Evolutionary conservation across 2,329 filamentous ascomycete genomes (phyloP).

Genomic region (Xylaria sp.): DNA sequence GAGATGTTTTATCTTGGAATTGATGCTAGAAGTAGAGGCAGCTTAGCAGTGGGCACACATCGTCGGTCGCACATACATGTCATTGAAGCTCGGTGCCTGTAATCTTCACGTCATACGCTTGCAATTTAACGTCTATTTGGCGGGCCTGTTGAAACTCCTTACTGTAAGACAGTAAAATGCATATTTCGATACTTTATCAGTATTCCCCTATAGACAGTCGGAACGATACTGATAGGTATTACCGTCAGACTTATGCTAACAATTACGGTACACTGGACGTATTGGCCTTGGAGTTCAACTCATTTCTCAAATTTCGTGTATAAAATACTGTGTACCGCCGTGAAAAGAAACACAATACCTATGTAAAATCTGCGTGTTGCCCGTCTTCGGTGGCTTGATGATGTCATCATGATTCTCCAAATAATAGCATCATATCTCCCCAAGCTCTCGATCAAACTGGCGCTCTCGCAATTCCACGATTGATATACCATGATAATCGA

Average conservation of each 20-base stretch:
- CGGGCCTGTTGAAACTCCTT: conserved; percentile 16
- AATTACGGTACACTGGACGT: not conserved
- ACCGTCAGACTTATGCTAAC: not conserved
- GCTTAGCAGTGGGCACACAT: not conserved
- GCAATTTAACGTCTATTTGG: conserved; percentile 28
- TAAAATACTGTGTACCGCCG: not conserved
- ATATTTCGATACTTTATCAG: not conserved
- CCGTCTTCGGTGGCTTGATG: conserved; percentile 23
- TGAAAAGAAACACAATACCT: not conserved
- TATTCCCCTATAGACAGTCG: not conserved
- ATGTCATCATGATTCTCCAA: conserved; percentile 36
- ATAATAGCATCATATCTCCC: not conserved
- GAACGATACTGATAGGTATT: not conserved
- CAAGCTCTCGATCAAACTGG: not conserved
- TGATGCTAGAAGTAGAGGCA: not conserved
- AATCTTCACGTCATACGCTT: conserved; percentile 27
- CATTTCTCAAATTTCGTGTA: not conserved
- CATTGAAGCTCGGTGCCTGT: not conserved
- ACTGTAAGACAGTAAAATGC: not conserved
- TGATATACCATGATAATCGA: not conserved
- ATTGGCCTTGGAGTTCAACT: not conserved
- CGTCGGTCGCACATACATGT: conserved; percentile 14
- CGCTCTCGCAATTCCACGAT: not conserved
- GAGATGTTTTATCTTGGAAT: not conserved
- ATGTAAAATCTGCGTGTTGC: not conserved